Evolutionary conservation across 164 flowering plant species (phyloP), one percentile per base, ranked within the genome.

Genomic region (Saururus chinensis): DNA sequence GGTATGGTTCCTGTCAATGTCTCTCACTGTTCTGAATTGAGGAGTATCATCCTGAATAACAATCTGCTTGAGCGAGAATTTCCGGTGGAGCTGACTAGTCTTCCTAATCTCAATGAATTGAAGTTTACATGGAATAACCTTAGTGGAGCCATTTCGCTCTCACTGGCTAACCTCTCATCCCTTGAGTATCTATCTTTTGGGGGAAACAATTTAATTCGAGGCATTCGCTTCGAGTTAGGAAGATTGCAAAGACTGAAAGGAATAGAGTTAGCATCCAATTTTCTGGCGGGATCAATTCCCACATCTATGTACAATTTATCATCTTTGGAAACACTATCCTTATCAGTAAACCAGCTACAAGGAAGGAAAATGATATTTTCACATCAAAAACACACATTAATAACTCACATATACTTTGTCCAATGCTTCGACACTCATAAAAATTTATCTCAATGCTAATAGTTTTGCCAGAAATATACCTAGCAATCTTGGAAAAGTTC

Each of bases 401-500:
- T n/a, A n/a, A n/a, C n/a, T n/a, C n/a, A n/a, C n/a, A n/a, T n/a
- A n/a, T n/a, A n/a, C 49, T 45, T 17, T 45, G 17, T 12, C 17
- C 2, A 45, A 45, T 17, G 49, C 49, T 12, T 45, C 49, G 11
- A 17, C 14, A 45, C 14, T 45, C 14, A 12, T 12, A 2, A 45
- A 17, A 12, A 45, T 45, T 2, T 45, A 45, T 22, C 52, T 42
- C 23, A 45, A 21, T n/a, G 9, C 21, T 41, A 45, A 45, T 45
- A 12, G 49, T 45, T 45, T 30, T 6, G 6, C 37, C 37, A 6
- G 37, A 30, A 30, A 30, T 0, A 10, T 71, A 22, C 70, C 74
- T 11, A 6, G 0, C n/a, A 24, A 21, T 45, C 21, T 71, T 4
- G 74, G 70, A 45, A 55, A 9, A 19, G 19, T 62, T 9, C 11